Evolutionary conservation across 805 yeast species (phyloP).

Genomic region (Kregervanrija delftensis): DNA sequence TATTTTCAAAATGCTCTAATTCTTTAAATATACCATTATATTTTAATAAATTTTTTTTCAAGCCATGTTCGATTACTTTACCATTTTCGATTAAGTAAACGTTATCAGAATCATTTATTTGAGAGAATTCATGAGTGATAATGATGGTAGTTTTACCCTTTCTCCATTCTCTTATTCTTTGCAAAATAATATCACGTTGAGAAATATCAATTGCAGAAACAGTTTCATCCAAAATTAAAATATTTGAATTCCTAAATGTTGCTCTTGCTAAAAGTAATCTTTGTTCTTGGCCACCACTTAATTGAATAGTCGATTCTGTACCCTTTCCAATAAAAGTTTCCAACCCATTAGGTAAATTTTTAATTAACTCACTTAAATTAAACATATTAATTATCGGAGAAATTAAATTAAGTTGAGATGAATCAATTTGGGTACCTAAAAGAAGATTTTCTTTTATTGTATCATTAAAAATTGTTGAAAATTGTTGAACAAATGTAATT

Average conservation of each 20-base stretch:
- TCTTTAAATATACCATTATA: conserved; percentile 8
- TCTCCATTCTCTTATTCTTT: conserved; percentile 54
- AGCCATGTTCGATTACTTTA: conserved; percentile 38
- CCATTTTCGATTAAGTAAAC: conserved; percentile 61
- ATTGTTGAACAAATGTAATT: conserved; percentile 70
- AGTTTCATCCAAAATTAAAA: conserved; percentile 81
- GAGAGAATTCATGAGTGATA: conserved; percentile 69
- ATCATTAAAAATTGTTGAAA: conserved; percentile 56
- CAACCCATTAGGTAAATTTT: conserved; percentile 45
- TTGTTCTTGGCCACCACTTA: conserved; percentile 93
- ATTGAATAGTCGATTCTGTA: conserved; percentile 27
- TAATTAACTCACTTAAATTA: conserved; percentile 41
- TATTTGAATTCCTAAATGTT: conserved; percentile 58
- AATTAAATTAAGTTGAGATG: conserved; percentile 22
- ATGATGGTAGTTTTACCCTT: conserved; percentile 66
- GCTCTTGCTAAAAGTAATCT: conserved; percentile 84
- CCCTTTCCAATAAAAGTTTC: conserved; percentile 38
- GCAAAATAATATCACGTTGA: conserved; percentile 39
- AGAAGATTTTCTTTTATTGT: conserved; percentile 57
- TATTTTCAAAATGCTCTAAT: conserved; percentile 7
- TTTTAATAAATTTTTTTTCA: conserved; percentile 26
- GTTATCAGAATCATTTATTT: conserved; percentile 47
- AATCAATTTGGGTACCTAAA: conserved; percentile 11
- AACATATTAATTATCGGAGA: conserved; percentile 47
- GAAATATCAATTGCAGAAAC: conserved; percentile 69